These are phyloP conservation scores for Sarocladiaceae sp. DNA, from an alignment of 2,329 filamentous ascomycete species.

Conservation along the genomic window DNA sequence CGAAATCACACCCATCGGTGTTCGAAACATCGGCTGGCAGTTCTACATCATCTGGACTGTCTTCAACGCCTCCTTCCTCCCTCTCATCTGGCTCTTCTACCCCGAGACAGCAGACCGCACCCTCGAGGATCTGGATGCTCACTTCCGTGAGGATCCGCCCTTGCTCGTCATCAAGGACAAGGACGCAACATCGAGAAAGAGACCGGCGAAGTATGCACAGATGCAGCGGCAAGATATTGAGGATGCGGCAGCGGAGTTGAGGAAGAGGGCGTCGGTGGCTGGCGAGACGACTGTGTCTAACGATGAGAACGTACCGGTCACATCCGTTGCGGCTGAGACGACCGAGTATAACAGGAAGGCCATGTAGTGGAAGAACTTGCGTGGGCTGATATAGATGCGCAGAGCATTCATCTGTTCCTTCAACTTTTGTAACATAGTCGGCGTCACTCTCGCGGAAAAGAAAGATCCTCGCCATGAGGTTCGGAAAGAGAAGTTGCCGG, in stretches of 20 bases:
- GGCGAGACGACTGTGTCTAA: not conserved
- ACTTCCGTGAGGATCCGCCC: slow-evolving; percentile 28
- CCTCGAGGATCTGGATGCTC: slow-evolving; percentile 26
- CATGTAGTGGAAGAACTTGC: too few species aligned
- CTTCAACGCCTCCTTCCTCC: slow-evolving; percentile 39
- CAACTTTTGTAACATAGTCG: not conserved
- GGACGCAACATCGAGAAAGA: slow-evolving; percentile 36
- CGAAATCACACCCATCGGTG: slow-evolving; percentile 28
- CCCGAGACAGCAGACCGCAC: slow-evolving; percentile 34
- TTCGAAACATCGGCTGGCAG: slow-evolving; percentile 40
- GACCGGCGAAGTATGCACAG: slow-evolving; percentile 41
- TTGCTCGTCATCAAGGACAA: slow-evolving; percentile 42
- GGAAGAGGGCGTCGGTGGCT: not conserved
- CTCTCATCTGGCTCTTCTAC: slow-evolving; percentile 42
- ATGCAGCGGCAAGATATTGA: slow-evolving; percentile 24
- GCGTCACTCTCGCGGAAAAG: not conserved
- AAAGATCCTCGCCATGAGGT: not conserved
- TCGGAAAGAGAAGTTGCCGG: too few species aligned
- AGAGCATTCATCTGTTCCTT: too few species aligned
- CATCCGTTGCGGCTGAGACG: not conserved
- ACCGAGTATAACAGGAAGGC: not conserved
- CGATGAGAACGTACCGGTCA: too few species aligned
- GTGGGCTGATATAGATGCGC: too few species aligned
- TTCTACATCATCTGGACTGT: slow-evolving; percentile 48
- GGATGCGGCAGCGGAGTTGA: not conserved